These are phyloP conservation scores for Tripterygium wilfordii DNA, from an alignment of 177 flowering plant species.

Conservation along the genomic window DNA sequence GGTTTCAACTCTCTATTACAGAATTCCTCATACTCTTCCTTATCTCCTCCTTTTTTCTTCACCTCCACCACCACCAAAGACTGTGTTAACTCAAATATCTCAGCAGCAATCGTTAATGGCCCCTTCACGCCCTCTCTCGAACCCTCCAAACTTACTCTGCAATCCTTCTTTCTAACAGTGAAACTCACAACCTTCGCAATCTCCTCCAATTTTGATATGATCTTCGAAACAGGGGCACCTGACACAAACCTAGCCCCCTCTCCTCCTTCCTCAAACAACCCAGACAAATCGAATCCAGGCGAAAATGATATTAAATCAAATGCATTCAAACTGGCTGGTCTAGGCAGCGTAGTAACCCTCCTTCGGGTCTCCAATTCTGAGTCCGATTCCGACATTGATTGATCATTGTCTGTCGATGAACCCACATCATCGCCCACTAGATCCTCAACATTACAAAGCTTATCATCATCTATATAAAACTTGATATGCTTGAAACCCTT, in stretches of 20 bases:
- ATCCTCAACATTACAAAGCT: conserved; percentile 35
- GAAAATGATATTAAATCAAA: conserved; percentile 82
- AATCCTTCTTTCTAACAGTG: conserved; percentile 79
- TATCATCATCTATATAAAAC: conserved; percentile 75
- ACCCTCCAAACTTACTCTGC: conserved; percentile 71
- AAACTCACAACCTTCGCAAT: conserved; percentile 78
- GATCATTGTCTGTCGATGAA: conserved; percentile 33
- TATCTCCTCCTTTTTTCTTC: conserved; percentile 76
- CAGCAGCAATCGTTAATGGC: conserved; percentile 72
- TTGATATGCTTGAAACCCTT: conserved; percentile 71
- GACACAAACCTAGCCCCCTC: conserved; percentile 66
- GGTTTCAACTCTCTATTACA: conserved; percentile 62
- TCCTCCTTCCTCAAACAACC: conserved; percentile 68
- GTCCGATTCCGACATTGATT: conserved; percentile 47
- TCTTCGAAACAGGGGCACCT: conserved; percentile 61
- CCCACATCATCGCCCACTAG: conserved; percentile 24
- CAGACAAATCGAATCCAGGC: conserved; percentile 65
- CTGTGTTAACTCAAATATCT: conserved; percentile 81
- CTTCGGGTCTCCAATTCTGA: conserved; percentile 32
- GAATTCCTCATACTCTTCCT: conserved; percentile 68
- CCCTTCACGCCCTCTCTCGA: conserved; percentile 71
- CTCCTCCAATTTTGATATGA: conserved; percentile 82
- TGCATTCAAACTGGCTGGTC: conserved; percentile 81
- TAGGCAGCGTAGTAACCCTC: conserved; percentile 29
- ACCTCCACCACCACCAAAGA: conserved; percentile 74